Evolutionary conservation across 805 yeast genomes (phyloP), one percentile per base, ranked within the genome.

Genomic region (Candida railenensis): DNA sequence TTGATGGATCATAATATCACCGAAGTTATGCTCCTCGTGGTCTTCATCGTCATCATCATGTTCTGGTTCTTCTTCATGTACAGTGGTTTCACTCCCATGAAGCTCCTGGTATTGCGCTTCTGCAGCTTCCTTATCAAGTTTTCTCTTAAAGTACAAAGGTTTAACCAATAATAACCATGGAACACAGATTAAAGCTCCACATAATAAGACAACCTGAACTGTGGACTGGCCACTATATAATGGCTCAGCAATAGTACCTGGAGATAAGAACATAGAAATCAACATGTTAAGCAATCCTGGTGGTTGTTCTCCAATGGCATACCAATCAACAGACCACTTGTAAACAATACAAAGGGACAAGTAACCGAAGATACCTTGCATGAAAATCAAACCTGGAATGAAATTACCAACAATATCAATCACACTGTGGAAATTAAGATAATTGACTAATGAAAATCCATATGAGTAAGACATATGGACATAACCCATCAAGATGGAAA

Each of bases 291-390:
- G 77, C 60, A 94, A 74, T 42, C 96, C 91, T 25, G 99, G 99
- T 2, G 99, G 96, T 44, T 85, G 89, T 61, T 77, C 77, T 11
- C 75, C 85, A 45, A 81, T 76, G 25, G 79, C 85, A 46, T 81
- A 71, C 99, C 99, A 94, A 73, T 94, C 94, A 42, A 88, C 86
- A 19, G 83, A 71, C 99, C 99, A 94, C 69, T 94, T 94, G 76
- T 89, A 92, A 25, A 94, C 78, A 54, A 94, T 94, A 48, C 89
- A 78, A 53, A 91, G 65, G 0, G 96, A 80, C 50, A 94, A 74
- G 65, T 94, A 94, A 34, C 99, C 99, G 63, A 94, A 94, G 40
- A 94, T 92, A 43, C 96, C 86, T 67, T 90, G 96, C 97, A 94
- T 89, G 68, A 94, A 94, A 42, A 94, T 71, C 47, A 94, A 73